Base-by-base conservation (phyloP, 2,329 filamentous ascomycete species). In the Drechmeria coniospora region DNA sequence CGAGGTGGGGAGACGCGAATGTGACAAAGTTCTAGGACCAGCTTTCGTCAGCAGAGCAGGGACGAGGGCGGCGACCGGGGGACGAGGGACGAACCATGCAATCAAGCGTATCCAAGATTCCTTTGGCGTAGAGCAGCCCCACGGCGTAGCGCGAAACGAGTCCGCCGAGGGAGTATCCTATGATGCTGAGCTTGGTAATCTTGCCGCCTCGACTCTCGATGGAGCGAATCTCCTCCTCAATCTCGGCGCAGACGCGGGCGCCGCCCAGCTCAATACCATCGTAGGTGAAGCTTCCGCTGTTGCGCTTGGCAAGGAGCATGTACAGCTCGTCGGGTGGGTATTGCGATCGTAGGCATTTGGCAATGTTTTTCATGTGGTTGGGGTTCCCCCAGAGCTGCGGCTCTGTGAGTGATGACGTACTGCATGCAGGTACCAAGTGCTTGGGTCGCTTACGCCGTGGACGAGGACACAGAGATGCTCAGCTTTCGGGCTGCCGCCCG, bases 111-210 rank as follows among this genome's bases (percentile, higher is more conserved):
- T 92, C 76, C 31, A 95, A 74, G 32, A 82, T 63, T 7, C 84
- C 83, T 43, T 79, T 80, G 30, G 80, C 75, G 41, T 86, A 72
- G 4, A 95, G 62, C 42, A 95, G 57, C 0, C 87, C 87, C 31
- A 93, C 67, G 2, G 81, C 79, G 56, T 93, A 95, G 33, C 87
- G 68, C 8, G 82, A 74, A 4, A 95, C 74, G 6, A 95, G 60
- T 0, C 87, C 87, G 25, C 87, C 87, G 2, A 94, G 63, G 0
- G 83, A 92, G 51, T 95, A 94, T 21, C 87, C 87, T 23, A 87
- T 67, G 22, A 95, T 62, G 49, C 84, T 93, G 37, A 95, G 61
- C 54, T 84, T 92, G 26, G 58, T 75, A 43, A 94, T 78, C 23
- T 69, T 65, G 39, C 77, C 70, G 14, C 83, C 86, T 16, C 63